A percentile compares a stretch with the other conserved stretches of the same genome.
Conservation (phyloP, 148 eudicot species). For the Silene latifolia region DNA sequence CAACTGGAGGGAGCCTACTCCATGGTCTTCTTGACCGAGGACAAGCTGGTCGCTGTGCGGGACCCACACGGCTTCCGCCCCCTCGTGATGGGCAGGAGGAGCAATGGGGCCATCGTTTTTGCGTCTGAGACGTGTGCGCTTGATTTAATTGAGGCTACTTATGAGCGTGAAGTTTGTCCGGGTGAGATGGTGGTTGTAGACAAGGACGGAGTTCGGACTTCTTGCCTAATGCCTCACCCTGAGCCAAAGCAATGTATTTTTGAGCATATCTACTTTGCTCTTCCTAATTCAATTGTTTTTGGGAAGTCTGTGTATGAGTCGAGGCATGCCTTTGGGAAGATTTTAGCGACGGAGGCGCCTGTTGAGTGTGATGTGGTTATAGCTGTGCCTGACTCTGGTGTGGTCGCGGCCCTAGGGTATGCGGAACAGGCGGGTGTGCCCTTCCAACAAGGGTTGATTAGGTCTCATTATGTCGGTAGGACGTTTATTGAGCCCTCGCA, state of each 20-base stretch:
- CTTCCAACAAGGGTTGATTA: constrained; percentile 71
- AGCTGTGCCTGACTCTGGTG: constrained; percentile 93
- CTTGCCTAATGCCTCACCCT: constrained; percentile 52
- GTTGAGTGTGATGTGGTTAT: constrained; percentile 92
- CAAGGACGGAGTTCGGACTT: constrained; percentile 58
- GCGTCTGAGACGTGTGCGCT: constrained; percentile 93
- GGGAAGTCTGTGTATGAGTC: constrained; percentile 75
- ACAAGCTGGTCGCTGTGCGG: constrained; percentile 74
- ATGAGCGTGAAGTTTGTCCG: constrained; percentile 74
- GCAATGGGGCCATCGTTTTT: constrained; percentile 80
- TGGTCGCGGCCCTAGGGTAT: constrained; percentile 85
- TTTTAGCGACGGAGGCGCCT: constrained; percentile 57
- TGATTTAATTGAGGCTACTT: constrained; percentile 75
- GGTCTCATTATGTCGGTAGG: constrained; percentile 85
- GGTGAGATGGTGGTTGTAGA: constrained; percentile 85
- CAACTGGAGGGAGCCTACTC: constrained; percentile 77
- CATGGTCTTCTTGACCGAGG: constrained; percentile 77
- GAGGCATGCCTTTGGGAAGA: constrained; percentile 50
- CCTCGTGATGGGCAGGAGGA: constrained; percentile 80
- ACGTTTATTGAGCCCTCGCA: constrained; percentile 90
- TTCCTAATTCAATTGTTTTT: constrained; percentile 75
- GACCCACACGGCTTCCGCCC: constrained; percentile 92
- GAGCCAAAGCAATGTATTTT: constrained; percentile 81
- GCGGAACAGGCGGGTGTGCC: constrained; percentile 70
- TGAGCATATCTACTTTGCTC: constrained; percentile 77